phyloP scores from a whole-genome alignment of 495 filamentous ascomycete species.

The Penicillium maclennaniae region DNA sequence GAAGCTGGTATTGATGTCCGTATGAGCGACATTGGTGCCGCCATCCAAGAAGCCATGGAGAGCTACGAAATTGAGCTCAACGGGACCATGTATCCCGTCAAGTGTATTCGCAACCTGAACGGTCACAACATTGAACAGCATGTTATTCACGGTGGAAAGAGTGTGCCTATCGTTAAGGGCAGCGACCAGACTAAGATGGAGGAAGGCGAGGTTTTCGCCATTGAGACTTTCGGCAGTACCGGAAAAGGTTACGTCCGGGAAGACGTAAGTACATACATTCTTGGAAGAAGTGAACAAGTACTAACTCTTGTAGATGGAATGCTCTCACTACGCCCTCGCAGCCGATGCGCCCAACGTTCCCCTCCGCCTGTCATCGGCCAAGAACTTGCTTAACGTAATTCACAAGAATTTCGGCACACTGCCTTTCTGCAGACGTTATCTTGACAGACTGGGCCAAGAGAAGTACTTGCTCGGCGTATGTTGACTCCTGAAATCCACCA shows the following conservation, averaged over 20 bases:
- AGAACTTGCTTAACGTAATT: constrained; percentile 78
- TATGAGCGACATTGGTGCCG: constrained; percentile 57
- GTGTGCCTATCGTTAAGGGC: constrained; percentile 84
- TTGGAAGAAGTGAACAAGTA: constrained; percentile 1
- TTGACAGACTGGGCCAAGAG: constrained; percentile 81
- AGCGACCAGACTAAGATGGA: constrained; percentile 85
- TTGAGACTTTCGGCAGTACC: constrained; percentile 92
- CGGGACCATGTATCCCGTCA: constrained; percentile 74
- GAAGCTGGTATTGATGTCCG: constrained; percentile 60
- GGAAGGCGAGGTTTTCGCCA: constrained; percentile 88
- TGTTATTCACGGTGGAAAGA: constrained; percentile 85
- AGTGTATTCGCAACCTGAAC: constrained; percentile 82
- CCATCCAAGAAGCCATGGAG: constrained; percentile 66
- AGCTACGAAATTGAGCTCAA: constrained; percentile 62
- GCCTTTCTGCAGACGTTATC: constrained; percentile 79
- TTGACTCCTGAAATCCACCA: constrained; percentile 8
- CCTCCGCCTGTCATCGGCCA: constrained; percentile 69
- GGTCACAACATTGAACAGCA: constrained; percentile 85
- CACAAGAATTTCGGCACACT: constrained; percentile 90
- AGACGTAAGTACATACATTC: constrained; percentile 51
- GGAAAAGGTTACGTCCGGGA: constrained; percentile 81
- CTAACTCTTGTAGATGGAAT: constrained; percentile 51
- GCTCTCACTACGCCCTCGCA: constrained; percentile 70
- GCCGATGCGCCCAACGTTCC: constrained; percentile 62
- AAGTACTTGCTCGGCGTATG: constrained; percentile 82